These are phyloP conservation scores for Stemphylium lycopersici DNA, from an alignment of 2,329 filamentous ascomycete species.

Conservation along the genomic window DNA sequence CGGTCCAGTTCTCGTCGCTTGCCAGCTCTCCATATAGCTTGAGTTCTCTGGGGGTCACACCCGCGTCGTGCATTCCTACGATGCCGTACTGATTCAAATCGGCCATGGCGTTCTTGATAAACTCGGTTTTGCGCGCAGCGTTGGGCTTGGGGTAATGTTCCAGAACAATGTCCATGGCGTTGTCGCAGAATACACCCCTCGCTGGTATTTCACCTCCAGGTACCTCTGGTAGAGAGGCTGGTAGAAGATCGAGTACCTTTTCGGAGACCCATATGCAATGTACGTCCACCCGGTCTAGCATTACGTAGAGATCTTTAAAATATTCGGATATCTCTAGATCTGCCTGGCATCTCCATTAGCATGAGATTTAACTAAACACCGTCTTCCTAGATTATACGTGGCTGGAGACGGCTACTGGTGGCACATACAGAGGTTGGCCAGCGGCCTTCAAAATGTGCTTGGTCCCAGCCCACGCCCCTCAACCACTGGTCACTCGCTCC, in stretches of 20 bases:
- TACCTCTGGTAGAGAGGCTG: constrained; percentile 55
- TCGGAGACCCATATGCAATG: constrained; percentile 74
- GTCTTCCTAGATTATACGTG: no score
- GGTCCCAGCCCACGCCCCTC: constrained; percentile 73
- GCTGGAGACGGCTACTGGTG: background rate
- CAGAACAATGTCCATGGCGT: constrained; percentile 69
- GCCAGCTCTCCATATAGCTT: constrained; percentile 62
- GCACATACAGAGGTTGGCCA: constrained; percentile 67
- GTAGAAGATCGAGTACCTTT: constrained; percentile 66
- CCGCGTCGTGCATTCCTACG: constrained; percentile 73
- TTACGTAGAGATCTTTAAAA: constrained; percentile 65
- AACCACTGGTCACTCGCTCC: constrained; percentile 66
- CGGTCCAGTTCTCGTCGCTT: constrained; percentile 60
- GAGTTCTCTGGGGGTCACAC: constrained; percentile 62
- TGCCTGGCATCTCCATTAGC: constrained; percentile 47
- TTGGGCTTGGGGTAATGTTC: constrained; percentile 64
- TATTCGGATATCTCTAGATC: constrained; percentile 61
- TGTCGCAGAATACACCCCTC: constrained; percentile 74
- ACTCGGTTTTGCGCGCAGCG: constrained; percentile 59
- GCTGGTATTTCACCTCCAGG: constrained; percentile 72
- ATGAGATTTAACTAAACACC: background rate
- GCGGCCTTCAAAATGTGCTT: constrained; percentile 65
- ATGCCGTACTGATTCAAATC: constrained; percentile 69
- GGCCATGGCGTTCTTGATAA: constrained; percentile 65
- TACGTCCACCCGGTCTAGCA: constrained; percentile 72